phyloP scores from a whole-genome alignment of 495 filamentous ascomycete genomes.

The Neurospora intermedia region DNA sequence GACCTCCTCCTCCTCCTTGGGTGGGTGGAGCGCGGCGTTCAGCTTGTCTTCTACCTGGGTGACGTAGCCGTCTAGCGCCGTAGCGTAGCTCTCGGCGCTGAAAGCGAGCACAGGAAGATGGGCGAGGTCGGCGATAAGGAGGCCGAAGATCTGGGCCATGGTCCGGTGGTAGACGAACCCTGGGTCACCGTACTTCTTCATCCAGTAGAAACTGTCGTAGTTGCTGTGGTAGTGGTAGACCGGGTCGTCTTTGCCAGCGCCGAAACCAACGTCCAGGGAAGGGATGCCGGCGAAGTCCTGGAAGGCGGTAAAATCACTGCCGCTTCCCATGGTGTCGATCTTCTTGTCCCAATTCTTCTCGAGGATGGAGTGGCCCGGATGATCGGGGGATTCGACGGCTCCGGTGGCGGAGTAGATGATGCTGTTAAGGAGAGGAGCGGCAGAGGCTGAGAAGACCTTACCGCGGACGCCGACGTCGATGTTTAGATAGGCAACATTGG shows the following conservation, averaged over 20 bases:
- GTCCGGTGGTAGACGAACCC: slow-evolving; percentile 71
- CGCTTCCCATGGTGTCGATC: slow-evolving; percentile 62
- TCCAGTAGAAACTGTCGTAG: slow-evolving; percentile 89
- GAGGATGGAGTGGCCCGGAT: slow-evolving; percentile 62
- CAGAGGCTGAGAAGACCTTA: slow-evolving; percentile 55
- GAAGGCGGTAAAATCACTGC: slow-evolving; percentile 85
- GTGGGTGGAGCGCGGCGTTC: slow-evolving; percentile 14
- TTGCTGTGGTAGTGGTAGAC: slow-evolving; percentile 83
- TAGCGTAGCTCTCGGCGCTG: slow-evolving; percentile 64
- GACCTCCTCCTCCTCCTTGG: background rate
- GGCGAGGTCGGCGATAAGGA: slow-evolving; percentile 69
- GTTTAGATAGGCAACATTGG: slow-evolving; percentile 84
- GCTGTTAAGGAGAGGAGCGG: slow-evolving; percentile 69
- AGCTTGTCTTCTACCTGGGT: slow-evolving; percentile 57
- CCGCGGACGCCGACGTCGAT: slow-evolving; percentile 75
- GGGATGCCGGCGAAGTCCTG: slow-evolving; percentile 85
- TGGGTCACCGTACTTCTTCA: slow-evolving; percentile 72
- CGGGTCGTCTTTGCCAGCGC: slow-evolving; percentile 31
- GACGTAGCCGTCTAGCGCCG: slow-evolving; percentile 52
- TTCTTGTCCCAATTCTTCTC: slow-evolving; percentile 59
- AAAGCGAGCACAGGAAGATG: slow-evolving; percentile 72
- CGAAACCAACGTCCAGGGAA: slow-evolving; percentile 76
- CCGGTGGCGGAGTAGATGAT: slow-evolving; percentile 59
- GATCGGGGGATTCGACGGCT: slow-evolving; percentile 69
- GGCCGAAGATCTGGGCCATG: slow-evolving; percentile 67